phyloP scores from a whole-genome alignment of 768 basidiomycete genomes.

The Tylopilus felleus region DNA sequence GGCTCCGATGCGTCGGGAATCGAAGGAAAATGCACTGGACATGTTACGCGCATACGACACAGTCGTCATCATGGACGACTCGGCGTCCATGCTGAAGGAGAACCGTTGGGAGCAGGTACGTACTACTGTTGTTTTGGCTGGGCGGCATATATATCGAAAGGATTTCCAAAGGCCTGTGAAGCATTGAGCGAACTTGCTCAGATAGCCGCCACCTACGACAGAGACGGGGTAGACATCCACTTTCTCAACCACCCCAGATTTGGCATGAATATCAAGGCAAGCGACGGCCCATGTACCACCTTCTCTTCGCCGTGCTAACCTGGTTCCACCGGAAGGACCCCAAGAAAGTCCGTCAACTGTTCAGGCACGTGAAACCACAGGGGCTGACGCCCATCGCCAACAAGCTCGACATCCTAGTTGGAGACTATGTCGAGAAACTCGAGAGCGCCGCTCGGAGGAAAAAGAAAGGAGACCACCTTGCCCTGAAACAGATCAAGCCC shows the following conservation, averaged over 20 bases:
- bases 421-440: slow-evolving; percentile 35
- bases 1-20: slow-evolving; percentile 27
- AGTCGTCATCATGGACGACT: slow-evolving; percentile 59
- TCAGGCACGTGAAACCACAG: slow-evolving; percentile 39
- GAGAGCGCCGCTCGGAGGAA: slow-evolving; percentile 30
- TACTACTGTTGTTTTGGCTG: neutral
- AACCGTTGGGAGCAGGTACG: slow-evolving; percentile 49
- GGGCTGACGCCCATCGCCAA: slow-evolving; percentile 47
- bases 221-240: slow-evolving; percentile 58
- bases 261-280: slow-evolving; percentile 39
- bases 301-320: neutral
- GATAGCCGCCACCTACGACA: slow-evolving; percentile 47
- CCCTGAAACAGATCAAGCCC: slow-evolving; percentile 43
- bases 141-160: neutral
- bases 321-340: slow-evolving; percentile 31
- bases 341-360: slow-evolving; percentile 38
- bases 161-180: slow-evolving; percentile 6
- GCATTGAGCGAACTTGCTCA: slow-evolving; percentile 45
- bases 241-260: slow-evolving; percentile 48
- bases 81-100: slow-evolving; percentile 48
- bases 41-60: slow-evolving; percentile 50
- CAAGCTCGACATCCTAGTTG: slow-evolving; percentile 38
- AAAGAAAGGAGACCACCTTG: slow-evolving; percentile 19
- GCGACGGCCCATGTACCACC: neutral
- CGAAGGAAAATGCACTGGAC: slow-evolving; percentile 30